Evolutionary conservation across 2,329 filamentous ascomycete genomes (phyloP).

Genomic region (Fusarium proliferatum): DNA sequence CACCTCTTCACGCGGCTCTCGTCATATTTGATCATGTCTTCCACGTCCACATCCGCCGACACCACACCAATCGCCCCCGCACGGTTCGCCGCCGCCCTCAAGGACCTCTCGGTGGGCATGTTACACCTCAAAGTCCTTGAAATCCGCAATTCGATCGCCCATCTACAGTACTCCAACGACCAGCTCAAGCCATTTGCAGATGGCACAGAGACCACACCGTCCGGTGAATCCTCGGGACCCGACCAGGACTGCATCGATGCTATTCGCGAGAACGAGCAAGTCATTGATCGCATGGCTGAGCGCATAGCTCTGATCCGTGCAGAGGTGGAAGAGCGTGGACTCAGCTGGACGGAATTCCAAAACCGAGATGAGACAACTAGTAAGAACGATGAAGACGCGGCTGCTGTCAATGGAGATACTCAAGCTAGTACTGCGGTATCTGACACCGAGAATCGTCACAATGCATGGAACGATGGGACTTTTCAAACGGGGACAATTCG

Average conservation of each 20-base stretch:
- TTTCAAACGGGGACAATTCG: slow-evolving; percentile 70
- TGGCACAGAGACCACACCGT: slow-evolving; percentile 52
- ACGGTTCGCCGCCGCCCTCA: slow-evolving; percentile 75
- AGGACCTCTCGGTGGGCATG: slow-evolving; percentile 71
- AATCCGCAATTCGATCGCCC: slow-evolving; percentile 77
- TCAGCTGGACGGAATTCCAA: slow-evolving; percentile 68
- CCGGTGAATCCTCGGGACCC: slow-evolving; percentile 46
- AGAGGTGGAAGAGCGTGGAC: slow-evolving; percentile 71
- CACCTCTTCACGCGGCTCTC: not conserved
- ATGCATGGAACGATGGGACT: slow-evolving; percentile 71
- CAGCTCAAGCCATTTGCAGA: slow-evolving; percentile 77
- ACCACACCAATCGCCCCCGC: slow-evolving; percentile 69
- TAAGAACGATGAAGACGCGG: slow-evolving; percentile 43
- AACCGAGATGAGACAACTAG: slow-evolving; percentile 57
- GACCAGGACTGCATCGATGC: slow-evolving; percentile 80
- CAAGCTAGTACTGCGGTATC: not conserved
- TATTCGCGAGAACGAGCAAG: slow-evolving; percentile 75
- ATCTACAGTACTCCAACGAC: slow-evolving; percentile 79
- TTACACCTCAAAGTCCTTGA: slow-evolving; percentile 82
- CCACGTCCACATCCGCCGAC: slow-evolving; percentile 65
- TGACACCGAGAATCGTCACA: slow-evolving; percentile 41
- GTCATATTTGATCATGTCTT: slow-evolving; percentile 59
- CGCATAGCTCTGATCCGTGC: slow-evolving; percentile 70
- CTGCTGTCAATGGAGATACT: slow-evolving; percentile 33
- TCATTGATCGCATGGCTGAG: slow-evolving; percentile 75